phyloP scores from a whole-genome alignment of 305 asterid genomes.

The Fraxinus dipetala region DNA sequence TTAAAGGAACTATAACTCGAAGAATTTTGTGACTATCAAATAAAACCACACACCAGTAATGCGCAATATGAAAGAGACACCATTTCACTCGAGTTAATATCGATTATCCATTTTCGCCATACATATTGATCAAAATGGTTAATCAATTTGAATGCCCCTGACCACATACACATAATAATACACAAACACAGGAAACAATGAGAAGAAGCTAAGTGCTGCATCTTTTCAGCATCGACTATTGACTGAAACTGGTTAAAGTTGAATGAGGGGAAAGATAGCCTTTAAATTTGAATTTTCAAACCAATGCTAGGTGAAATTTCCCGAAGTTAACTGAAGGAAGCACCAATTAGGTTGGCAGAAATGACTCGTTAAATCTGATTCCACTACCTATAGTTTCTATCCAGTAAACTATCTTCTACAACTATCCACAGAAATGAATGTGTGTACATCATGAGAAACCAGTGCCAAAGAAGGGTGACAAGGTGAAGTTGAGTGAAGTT shows the following conservation, averaged over 20 bases:
- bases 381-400: neutral
- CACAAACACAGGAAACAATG: neutral
- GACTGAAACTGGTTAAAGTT: neutral
- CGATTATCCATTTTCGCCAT: neutral
- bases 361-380: neutral
- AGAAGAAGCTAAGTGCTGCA: neutral
- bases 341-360: neutral
- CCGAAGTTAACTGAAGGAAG: neutral
- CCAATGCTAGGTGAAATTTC: neutral
- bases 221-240: neutral
- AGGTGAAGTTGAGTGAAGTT: neutral
- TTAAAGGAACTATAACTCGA: neutral
- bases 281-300: neutral
- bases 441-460: neutral
- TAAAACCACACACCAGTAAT: conserved; percentile 4
- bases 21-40: neutral
- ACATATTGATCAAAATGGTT: neutral
- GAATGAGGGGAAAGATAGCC: neutral
- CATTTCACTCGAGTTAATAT: neutral
- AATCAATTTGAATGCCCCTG: neutral
- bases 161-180: neutral
- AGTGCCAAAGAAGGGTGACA: neutral
- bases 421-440: neutral
- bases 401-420: neutral
- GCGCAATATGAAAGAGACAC: neutral